phyloP scores from a whole-genome alignment of 441 rosid genomes.

The Euphorbia schlechtendalii region DNA sequence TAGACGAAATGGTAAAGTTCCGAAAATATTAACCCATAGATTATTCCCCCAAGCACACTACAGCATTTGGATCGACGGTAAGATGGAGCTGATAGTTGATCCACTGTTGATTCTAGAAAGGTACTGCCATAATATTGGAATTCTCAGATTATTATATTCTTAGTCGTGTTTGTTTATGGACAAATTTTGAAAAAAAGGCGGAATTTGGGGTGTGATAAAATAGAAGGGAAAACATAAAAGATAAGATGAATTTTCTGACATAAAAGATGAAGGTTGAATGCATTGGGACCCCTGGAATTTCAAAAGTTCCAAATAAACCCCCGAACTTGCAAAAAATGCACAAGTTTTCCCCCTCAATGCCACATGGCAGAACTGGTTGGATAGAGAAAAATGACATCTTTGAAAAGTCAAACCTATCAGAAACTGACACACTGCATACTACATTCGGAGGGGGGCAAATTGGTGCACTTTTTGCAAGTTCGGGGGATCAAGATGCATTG shows the following conservation, averaged over 20 bases:
- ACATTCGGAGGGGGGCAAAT: no score
- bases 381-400: no score
- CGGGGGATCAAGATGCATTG: no score
- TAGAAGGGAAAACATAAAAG: neutral
- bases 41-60: conserved; percentile 85
- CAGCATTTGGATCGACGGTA: conserved; percentile 98
- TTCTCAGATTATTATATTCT: neutral
- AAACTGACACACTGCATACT: no score
- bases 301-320: no score
- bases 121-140: conserved; percentile 25
- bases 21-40: conserved; percentile 93
- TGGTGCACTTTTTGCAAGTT: no score
- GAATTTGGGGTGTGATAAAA: neutral
- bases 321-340: no score
- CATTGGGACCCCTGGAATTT: no score
- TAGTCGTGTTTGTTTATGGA: neutral
- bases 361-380: no score
- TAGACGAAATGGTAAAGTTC: conserved; percentile 94
- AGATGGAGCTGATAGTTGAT: conserved; percentile 94
- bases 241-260: conserved; percentile 1
- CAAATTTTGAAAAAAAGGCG: neutral
- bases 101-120: conserved; percentile 88
- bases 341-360: no score
- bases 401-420: no score
- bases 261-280: no score